Evolutionary conservation across 345 rosid genomes (phyloP).

Genomic region (Boechera retrofracta): DNA sequence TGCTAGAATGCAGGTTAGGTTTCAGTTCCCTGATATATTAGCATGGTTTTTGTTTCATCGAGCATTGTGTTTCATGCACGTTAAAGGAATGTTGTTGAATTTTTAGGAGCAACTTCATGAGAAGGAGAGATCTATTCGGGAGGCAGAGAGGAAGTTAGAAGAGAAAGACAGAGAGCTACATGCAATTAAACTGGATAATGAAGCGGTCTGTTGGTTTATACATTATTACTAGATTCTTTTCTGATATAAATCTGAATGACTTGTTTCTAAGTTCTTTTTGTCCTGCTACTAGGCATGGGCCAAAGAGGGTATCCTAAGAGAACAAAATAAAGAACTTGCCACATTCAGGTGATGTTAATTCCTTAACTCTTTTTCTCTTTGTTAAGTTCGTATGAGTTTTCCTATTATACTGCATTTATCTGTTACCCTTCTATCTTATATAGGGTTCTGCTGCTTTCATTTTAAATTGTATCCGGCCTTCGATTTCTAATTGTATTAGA

Average conservation of each 20-base stretch:
- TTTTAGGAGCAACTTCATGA: constrained; percentile 81
- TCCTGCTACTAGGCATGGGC: constrained; percentile 74
- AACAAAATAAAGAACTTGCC: constrained; percentile 81
- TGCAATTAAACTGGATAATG: constrained; percentile 84
- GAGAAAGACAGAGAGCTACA: constrained; percentile 86
- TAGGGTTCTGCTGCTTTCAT: not conserved
- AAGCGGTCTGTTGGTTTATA: constrained; percentile 64
- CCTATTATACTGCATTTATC: constrained; percentile 8
- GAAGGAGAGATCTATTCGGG: constrained; percentile 63
- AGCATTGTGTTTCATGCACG: not conserved
- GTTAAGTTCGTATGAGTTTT: not conserved
- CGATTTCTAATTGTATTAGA: not conserved
- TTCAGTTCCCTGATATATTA: not conserved
- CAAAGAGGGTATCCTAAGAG: constrained; percentile 82
- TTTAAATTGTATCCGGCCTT: not conserved
- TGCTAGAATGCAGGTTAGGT: constrained; percentile 66
- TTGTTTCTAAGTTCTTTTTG: constrained; percentile 14
- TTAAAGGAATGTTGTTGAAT: constrained; percentile 12
- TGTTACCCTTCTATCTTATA: constrained; percentile 6
- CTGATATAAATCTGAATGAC: not conserved
- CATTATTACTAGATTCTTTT: not conserved
- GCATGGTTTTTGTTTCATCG: not conserved
- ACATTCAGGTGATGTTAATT: constrained; percentile 61
- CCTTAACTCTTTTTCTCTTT: constrained; percentile 1
- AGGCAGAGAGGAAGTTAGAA: constrained; percentile 80